phyloP scores from a whole-genome alignment of 345 rosid species.

The Raphanus raphanistrum region DNA sequence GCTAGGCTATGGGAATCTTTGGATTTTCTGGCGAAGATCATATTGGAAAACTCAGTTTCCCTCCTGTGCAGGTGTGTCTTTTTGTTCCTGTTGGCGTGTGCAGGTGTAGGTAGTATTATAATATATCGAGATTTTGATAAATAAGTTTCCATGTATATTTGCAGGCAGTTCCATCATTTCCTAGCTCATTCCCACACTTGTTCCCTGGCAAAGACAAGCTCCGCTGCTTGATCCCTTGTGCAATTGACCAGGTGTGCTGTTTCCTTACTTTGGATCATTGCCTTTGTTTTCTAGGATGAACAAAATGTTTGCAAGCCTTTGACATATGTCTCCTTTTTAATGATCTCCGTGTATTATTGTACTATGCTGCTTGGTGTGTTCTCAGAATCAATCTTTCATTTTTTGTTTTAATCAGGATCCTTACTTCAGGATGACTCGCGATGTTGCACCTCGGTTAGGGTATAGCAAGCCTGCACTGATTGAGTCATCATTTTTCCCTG shows the following conservation, averaged over 20 bases:
- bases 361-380: constrained; percentile 2
- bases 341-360: background rate
- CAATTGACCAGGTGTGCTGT: constrained; percentile 81
- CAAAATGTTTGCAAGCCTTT: background rate
- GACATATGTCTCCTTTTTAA: background rate
- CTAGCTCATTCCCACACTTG: constrained; percentile 87
- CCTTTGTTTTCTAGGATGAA: constrained; percentile 1
- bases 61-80: constrained; percentile 78
- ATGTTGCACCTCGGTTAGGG: constrained; percentile 93
- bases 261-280: background rate
- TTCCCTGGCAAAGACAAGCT: constrained; percentile 73
- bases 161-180: constrained; percentile 97
- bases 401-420: constrained; percentile 70
- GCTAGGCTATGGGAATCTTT: constrained; percentile 79
- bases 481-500: constrained; percentile 82
- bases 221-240: constrained; percentile 94
- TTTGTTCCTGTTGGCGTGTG: constrained; percentile 6
- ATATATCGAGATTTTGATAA: too few species aligned
- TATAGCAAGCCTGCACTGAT: constrained; percentile 91
- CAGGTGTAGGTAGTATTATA: background rate
- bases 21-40: constrained; percentile 95
- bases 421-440: constrained; percentile 96
- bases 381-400: background rate
- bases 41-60: constrained; percentile 92
- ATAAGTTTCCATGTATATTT: background rate